A percentile compares a stretch with the other conserved stretches of the same genome.
phyloP scores from a whole-genome alignment of 768 basidiomycete genomes.

The Wakefieldia striispora region DNA sequence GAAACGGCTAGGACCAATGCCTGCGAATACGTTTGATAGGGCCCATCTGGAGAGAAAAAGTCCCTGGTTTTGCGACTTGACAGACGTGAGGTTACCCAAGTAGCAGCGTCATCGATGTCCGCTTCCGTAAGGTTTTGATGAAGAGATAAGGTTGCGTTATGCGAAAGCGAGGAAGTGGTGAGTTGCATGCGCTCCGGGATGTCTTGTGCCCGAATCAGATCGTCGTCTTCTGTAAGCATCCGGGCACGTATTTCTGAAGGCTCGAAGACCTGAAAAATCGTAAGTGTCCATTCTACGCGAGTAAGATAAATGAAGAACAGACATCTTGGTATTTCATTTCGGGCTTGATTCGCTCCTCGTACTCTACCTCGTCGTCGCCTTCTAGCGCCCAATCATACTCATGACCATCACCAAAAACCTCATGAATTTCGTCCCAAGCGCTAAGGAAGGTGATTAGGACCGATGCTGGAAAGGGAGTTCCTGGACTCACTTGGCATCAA shows the following conservation, averaged over 20 bases:
- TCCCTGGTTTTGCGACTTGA: constrained; percentile 68
- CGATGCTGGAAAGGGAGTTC: neutral
- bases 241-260: constrained; percentile 92
- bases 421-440: constrained; percentile 93
- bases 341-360: constrained; percentile 51
- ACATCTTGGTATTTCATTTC: constrained; percentile 89
- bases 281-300: constrained; percentile 5
- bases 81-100: constrained; percentile 84
- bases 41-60: constrained; percentile 67
- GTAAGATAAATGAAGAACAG: constrained; percentile 15
- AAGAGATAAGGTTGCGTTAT: constrained; percentile 55
- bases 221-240: constrained; percentile 90
- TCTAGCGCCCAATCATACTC: constrained; percentile 95
- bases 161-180: constrained; percentile 78
- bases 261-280: constrained; percentile 79
- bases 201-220: constrained; percentile 85
- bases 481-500: constrained; percentile 73
- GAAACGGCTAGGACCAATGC: constrained; percentile 79
- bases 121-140: constrained; percentile 64
- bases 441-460: constrained; percentile 39
- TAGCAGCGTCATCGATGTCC: constrained; percentile 77
- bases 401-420: constrained; percentile 94
- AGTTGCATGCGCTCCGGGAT: constrained; percentile 97
- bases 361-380: constrained; percentile 64
- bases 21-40: constrained; percentile 55